These are phyloP conservation scores for Diaporthe aspalathi DNA, from an alignment of 2,329 filamentous ascomycete species.

Conservation along the genomic window DNA sequence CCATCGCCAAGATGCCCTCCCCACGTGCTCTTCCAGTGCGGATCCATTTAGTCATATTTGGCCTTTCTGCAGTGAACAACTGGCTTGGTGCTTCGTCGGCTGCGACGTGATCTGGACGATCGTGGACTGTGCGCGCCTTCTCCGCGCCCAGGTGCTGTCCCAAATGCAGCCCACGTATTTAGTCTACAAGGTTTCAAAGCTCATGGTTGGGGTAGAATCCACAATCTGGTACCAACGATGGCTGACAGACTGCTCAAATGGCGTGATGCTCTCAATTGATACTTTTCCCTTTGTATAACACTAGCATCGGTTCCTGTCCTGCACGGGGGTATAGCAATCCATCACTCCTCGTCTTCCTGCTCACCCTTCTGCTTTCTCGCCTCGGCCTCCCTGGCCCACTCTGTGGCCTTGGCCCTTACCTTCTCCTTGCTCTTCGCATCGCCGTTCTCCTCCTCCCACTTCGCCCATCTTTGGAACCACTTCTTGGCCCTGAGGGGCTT, in stretches of 20 bases:
- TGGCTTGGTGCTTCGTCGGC: neutral
- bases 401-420: constrained; percentile 76
- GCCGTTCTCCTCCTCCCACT: constrained; percentile 84
- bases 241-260: neutral
- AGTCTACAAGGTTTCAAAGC: neutral
- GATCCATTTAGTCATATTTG: neutral
- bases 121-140: neutral
- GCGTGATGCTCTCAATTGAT: constrained; percentile 9
- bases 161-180: neutral
- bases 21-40: neutral
- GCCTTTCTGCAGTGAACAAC: no score
- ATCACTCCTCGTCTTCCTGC: constrained; percentile 44
- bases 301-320: neutral
- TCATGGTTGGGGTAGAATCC: neutral
- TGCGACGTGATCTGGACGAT: neutral
- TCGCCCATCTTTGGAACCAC: constrained; percentile 92
- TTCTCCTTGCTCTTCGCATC: constrained; percentile 76
- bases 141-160: neutral
- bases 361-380: constrained; percentile 51
- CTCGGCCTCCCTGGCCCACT: constrained; percentile 70
- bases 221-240: neutral
- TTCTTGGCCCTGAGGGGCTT: constrained; percentile 86
- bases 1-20: neutral
- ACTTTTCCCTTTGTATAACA: constrained; percentile 1
- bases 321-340: constrained; percentile 14